phyloP scores from a whole-genome alignment of 2,329 filamentous ascomycete genomes.

The Colletotrichum aenigma region DNA sequence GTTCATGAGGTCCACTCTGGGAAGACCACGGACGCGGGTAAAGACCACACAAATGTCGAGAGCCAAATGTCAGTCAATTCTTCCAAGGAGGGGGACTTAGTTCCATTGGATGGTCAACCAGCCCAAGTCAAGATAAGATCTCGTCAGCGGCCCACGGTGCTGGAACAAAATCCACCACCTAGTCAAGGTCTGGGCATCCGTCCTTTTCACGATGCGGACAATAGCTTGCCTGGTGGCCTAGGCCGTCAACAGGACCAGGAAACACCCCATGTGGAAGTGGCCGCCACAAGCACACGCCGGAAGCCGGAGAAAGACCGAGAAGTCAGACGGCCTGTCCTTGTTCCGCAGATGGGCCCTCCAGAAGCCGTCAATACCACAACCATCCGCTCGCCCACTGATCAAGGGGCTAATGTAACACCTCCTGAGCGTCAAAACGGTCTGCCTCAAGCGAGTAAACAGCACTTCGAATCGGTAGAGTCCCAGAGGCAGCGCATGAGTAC shows the following conservation, averaged over 20 bases:
- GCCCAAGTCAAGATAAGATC: not conserved
- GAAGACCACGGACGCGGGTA: not conserved
- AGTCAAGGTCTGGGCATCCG: not conserved
- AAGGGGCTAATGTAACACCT: not conserved
- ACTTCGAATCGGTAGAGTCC: not conserved
- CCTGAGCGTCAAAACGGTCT: not conserved
- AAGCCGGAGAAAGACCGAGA: not conserved
- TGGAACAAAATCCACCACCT: not conserved
- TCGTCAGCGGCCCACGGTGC: not conserved
- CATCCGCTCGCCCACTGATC: not conserved
- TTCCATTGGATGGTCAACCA: not conserved
- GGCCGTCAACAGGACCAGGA: not conserved
- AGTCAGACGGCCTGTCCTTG: not conserved
- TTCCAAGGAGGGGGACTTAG: not conserved
- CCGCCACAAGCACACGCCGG: not conserved
- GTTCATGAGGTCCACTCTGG: not conserved
- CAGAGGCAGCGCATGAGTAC: not conserved
- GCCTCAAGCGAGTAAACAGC: not conserved
- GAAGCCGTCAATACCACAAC: not conserved
- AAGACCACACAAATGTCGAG: not conserved
- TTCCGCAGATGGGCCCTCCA: not conserved
- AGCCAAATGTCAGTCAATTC: not conserved
- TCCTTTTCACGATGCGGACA: constrained; percentile 5
- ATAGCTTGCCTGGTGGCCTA: not conserved
- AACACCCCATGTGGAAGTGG: not conserved